A percentile compares a stretch with the other conserved stretches of the same genome.
Conservation (phyloP, 345 rosid species). For the Hypericum perforatum region DNA sequence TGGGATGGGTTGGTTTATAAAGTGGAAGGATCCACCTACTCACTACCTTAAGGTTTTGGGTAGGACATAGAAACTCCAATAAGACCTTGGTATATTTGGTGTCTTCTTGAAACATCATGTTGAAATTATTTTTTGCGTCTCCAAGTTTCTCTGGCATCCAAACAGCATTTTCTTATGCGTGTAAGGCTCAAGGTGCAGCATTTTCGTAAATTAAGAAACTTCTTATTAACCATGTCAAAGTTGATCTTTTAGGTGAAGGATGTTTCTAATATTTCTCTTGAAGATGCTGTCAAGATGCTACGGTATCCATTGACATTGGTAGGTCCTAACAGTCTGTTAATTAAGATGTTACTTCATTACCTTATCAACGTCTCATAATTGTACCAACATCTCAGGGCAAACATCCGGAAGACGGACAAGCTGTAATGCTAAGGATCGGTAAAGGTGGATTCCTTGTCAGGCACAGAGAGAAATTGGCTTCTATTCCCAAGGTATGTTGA, state of each 20-base stretch:
- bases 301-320: constrained; percentile 78
- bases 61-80: no score
- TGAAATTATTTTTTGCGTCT: no score
- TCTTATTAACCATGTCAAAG: no score
- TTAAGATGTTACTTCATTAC: constrained; percentile 2
- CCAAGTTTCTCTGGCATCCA: no score
- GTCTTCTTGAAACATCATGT: no score
- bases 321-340: constrained; percentile 12
- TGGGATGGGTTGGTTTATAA: no score
- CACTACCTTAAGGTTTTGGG: no score
- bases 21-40: no score
- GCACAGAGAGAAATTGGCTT: constrained; percentile 65
- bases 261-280: constrained; percentile 48
- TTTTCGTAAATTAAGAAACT: no score
- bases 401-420: constrained; percentile 78
- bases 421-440: constrained; percentile 55
- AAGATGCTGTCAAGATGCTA: constrained; percentile 69
- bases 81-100: no score
- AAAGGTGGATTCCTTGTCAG: constrained; percentile 55
- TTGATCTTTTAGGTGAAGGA: constrained; percentile 45
- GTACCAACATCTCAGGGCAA: constrained; percentile 44
- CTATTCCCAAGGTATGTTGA: constrained; percentile 73
- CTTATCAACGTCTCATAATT: constrained; percentile 2
- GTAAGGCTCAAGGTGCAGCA: no score
- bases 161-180: no score